A percentile compares a stretch with the other conserved stretches of the same genome.
phyloP scores from a whole-genome alignment of 768 basidiomycete genomes.

The Pulveroboletus sp. region DNA sequence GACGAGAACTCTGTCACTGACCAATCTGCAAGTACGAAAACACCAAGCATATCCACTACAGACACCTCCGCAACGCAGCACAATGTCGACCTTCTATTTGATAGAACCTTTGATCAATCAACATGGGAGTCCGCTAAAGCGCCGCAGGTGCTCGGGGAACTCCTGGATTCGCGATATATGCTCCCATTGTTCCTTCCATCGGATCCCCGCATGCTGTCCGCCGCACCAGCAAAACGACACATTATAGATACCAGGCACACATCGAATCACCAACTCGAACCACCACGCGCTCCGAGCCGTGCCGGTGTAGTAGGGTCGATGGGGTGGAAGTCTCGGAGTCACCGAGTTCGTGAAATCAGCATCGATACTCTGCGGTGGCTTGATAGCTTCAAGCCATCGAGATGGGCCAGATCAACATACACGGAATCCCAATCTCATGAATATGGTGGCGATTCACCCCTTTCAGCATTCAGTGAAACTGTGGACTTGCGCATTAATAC shows the following conservation, averaged over 20 bases:
- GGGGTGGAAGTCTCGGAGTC: slow-evolving; percentile 58
- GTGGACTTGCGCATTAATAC: slow-evolving; percentile 36
- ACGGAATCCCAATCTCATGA: slow-evolving; percentile 36
- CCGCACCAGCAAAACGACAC: slow-evolving; percentile 49
- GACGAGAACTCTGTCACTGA: slow-evolving; percentile 34
- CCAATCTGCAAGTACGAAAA: slow-evolving; percentile 36
- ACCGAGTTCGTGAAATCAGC: slow-evolving; percentile 59
- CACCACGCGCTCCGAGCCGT: slow-evolving; percentile 38
- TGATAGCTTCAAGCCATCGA: slow-evolving; percentile 56
- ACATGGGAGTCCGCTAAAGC: slow-evolving; percentile 77
- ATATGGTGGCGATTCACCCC: slow-evolving; percentile 21
- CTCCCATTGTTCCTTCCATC: slow-evolving; percentile 83
- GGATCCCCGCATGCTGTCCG: slow-evolving; percentile 74
- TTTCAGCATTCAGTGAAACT: slow-evolving; percentile 32
- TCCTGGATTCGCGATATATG: slow-evolving; percentile 92
- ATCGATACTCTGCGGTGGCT: slow-evolving; percentile 65
- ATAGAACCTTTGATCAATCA: slow-evolving; percentile 58
- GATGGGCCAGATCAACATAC: slow-evolving; percentile 49
- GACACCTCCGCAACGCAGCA: slow-evolving; percentile 43
- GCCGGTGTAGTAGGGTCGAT: slow-evolving; percentile 42
- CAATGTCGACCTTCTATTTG: slow-evolving; percentile 79
- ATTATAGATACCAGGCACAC: slow-evolving; percentile 16
- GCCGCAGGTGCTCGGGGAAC: slow-evolving; percentile 83
- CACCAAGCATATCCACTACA: slow-evolving; percentile 29
- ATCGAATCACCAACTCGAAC: slow-evolving; percentile 24